phyloP scores from a whole-genome alignment of 768 basidiomycete genomes.

The Suillus ampliporus region DNA sequence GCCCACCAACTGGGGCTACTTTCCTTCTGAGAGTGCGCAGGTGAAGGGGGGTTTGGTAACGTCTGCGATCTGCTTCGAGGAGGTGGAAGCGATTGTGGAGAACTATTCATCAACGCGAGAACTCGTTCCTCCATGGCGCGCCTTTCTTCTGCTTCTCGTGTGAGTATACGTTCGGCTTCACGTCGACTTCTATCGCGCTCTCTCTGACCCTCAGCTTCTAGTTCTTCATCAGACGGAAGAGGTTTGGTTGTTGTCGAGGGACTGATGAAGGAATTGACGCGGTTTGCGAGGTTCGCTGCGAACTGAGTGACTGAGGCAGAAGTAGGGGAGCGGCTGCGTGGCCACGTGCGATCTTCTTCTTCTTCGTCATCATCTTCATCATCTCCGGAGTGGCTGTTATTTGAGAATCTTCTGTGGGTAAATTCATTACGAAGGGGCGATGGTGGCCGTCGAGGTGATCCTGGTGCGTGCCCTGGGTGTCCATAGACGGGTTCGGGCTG shows the following conservation, averaged over 20 bases:
- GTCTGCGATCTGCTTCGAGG: slow-evolving; percentile 64
- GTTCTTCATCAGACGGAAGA: slow-evolving; percentile 73
- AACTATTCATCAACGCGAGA: slow-evolving; percentile 68
- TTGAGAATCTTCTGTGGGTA: slow-evolving; percentile 53
- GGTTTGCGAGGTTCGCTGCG: slow-evolving; percentile 76
- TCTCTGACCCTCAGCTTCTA: slow-evolving; percentile 80
- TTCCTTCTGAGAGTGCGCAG: slow-evolving; percentile 70
- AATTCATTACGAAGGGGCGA: slow-evolving; percentile 76
- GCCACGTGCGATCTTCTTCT: slow-evolving; percentile 29
- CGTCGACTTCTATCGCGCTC: slow-evolving; percentile 77
- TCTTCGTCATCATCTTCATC: slow-evolving; percentile 46
- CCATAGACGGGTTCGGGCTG: slow-evolving; percentile 54
- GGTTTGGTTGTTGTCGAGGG: slow-evolving; percentile 50
- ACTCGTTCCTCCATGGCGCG: slow-evolving; percentile 75
- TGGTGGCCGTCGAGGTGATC: slow-evolving; percentile 53
- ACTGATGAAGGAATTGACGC: slow-evolving; percentile 71
- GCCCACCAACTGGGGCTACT: slow-evolving; percentile 67
- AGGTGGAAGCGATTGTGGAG: slow-evolving; percentile 53
- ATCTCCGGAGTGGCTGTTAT: slow-evolving; percentile 51
- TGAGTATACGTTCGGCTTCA: slow-evolving; percentile 81
- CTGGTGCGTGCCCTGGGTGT: slow-evolving; percentile 29
- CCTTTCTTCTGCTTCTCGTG: slow-evolving; percentile 71
- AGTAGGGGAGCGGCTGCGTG: slow-evolving; percentile 56
- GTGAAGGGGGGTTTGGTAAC: slow-evolving; percentile 62
- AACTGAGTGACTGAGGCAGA: slow-evolving; percentile 75